Conservation (phyloP, 208 protist genomes). For the Crithidia brevicula region DNA sequence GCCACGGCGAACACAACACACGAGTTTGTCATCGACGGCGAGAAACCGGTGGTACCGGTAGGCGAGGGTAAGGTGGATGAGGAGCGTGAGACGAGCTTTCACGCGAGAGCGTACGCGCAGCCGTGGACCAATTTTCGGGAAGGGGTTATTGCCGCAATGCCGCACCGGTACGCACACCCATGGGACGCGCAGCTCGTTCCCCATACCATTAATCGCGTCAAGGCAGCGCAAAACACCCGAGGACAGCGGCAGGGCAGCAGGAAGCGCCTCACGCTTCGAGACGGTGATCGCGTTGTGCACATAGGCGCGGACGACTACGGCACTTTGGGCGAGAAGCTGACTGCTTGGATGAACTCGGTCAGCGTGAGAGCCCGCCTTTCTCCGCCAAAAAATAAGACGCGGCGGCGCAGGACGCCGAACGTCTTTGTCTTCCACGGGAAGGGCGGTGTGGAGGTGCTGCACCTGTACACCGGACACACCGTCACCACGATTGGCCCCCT, state of each 20-base stretch:
- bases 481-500: constrained; percentile 76
- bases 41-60: constrained; percentile 6
- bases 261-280: constrained; percentile 53
- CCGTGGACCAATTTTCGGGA: constrained; percentile 84
- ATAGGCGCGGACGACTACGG: constrained; percentile 80
- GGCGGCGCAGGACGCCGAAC: constrained; percentile 45
- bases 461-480: constrained; percentile 86
- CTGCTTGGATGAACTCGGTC: neutral
- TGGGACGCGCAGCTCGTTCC: constrained; percentile 79
- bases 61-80: neutral
- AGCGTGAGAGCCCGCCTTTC: constrained; percentile 3
- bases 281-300: constrained; percentile 67
- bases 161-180: constrained; percentile 82
- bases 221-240: constrained; percentile 33
- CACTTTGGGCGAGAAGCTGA: constrained; percentile 62
- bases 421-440: constrained; percentile 84
- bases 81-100: neutral
- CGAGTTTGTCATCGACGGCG: constrained; percentile 8
- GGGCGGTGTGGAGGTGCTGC: constrained; percentile 83
- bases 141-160: constrained; percentile 75
- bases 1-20: constrained; percentile 14
- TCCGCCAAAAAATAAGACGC: constrained; percentile 5
- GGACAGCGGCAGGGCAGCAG: constrained; percentile 17
- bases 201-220: constrained; percentile 73
- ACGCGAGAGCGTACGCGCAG: constrained; percentile 46